Conservation (phyloP, 345 rosid species). For the Arabis alpina region DNA sequence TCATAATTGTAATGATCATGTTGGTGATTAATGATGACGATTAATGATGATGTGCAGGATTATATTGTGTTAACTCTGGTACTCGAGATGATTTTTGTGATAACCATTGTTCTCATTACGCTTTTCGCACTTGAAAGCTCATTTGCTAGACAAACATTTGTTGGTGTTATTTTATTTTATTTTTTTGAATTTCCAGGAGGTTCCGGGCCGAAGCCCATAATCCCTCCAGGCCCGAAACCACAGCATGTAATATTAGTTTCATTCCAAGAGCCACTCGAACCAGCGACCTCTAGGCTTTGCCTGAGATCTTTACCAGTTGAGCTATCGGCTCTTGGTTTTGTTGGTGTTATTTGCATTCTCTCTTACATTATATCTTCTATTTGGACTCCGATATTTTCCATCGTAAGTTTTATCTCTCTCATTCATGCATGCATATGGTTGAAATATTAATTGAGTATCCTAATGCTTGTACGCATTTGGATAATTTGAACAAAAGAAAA, state of each 20-base stretch:
- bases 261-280: too few species aligned
- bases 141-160: conserved; percentile 38
- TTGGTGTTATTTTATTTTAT: conserved; percentile 63
- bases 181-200: too few species aligned
- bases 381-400: conserved; percentile 49
- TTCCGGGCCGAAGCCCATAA: too few species aligned
- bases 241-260: too few species aligned
- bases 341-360: conserved; percentile 57
- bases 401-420: conserved; percentile 41
- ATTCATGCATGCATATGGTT: too few species aligned
- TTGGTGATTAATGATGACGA: background rate
- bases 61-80: conserved; percentile 22
- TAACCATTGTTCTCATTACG: conserved; percentile 18
- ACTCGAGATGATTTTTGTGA: conserved; percentile 16
- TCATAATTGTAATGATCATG: background rate
- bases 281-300: too few species aligned
- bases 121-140: conserved; percentile 25
- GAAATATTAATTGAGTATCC: too few species aligned
- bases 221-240: too few species aligned
- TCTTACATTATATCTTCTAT: conserved; percentile 51
- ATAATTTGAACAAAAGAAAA: conserved; percentile 31
- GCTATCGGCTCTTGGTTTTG: too few species aligned
- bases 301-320: too few species aligned
- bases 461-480: background rate
- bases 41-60: conserved; percentile 24